Evolutionary conservation across 2,329 filamentous ascomycete species (phyloP).

Genomic region (Phaeosphaeria sp.): DNA sequence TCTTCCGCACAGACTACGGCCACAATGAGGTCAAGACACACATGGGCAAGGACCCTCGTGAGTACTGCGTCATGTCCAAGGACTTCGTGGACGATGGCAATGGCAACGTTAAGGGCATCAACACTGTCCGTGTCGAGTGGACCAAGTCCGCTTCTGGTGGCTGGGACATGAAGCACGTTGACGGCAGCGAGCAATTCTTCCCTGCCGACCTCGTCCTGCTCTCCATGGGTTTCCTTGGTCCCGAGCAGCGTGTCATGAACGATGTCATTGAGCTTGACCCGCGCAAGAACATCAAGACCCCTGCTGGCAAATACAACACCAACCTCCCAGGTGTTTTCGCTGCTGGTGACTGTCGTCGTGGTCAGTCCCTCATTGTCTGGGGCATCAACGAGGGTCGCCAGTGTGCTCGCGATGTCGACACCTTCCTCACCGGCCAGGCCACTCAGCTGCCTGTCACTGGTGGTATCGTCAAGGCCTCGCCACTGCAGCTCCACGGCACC

Average conservation of each 20-base stretch:
- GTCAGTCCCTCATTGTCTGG: conserved; percentile 96
- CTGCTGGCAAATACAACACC: conserved; percentile 84
- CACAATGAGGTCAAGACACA: conserved; percentile 96
- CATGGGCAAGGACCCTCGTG: conserved; percentile 93
- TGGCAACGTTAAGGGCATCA: conserved; percentile 93
- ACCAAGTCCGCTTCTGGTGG: conserved; percentile 86
- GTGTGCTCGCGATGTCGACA: conserved; percentile 88
- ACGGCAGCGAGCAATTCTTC: conserved; percentile 94
- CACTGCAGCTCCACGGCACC: conserved; percentile 37
- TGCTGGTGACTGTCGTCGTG: conserved; percentile 92
- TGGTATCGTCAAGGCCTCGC: conserved; percentile 76
- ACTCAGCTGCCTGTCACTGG: conserved; percentile 87
- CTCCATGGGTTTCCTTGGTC: conserved; percentile 97
- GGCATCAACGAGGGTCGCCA: conserved; percentile 97
- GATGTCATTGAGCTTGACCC: conserved; percentile 89
- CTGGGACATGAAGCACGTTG: conserved; percentile 98
- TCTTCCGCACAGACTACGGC: conserved; percentile 98
- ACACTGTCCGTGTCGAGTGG: conserved; percentile 95
- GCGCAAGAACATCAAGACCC: conserved; percentile 95
- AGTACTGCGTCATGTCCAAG: conserved; percentile 98
- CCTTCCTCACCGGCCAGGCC: conserved; percentile 78
- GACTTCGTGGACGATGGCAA: conserved; percentile 90
- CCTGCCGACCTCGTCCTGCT: conserved; percentile 91
- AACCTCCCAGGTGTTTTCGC: conserved; percentile 90
- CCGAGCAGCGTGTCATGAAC: conserved; percentile 85